These are phyloP conservation scores for Jacaranda copaia DNA, from an alignment of 257 asterid species.

Conservation along the genomic window DNA sequence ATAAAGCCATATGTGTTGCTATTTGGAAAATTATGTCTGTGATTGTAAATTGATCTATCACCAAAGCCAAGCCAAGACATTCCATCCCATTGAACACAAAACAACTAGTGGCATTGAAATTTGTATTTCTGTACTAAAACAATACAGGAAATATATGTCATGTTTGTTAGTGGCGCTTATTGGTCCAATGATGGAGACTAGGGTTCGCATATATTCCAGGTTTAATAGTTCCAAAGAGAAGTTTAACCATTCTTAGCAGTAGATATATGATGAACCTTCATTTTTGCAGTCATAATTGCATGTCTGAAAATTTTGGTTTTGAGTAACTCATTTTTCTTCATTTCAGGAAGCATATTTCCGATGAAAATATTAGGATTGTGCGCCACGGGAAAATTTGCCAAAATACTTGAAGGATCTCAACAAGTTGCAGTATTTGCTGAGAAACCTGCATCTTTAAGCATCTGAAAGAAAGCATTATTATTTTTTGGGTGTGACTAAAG, in stretches of 20 bases:
- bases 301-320: not conserved
- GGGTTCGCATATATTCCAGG: not conserved
- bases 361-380: slow-evolving; percentile 1
- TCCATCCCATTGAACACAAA: slow-evolving; percentile 35
- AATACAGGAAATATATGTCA: slow-evolving; percentile 25
- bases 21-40: slow-evolving; percentile 33
- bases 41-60: slow-evolving; percentile 24
- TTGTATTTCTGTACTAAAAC: slow-evolving; percentile 11
- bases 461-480: not conserved
- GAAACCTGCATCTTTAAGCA: not conserved
- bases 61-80: slow-evolving; percentile 33
- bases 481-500: not conserved
- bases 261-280: not conserved
- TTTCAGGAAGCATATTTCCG: slow-evolving; percentile 11
- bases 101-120: slow-evolving; percentile 38
- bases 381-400: slow-evolving; percentile 1
- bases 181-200: slow-evolving; percentile 29
- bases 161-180: slow-evolving; percentile 28
- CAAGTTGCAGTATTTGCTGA: not conserved
- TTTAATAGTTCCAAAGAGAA: not conserved
- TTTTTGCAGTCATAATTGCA: slow-evolving; percentile 4
- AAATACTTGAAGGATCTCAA: not conserved
- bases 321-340: not conserved
- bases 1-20: slow-evolving; percentile 29
- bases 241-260: not conserved